A percentile compares a stretch with the other conserved stretches of the same genome.
These are phyloP conservation scores for Collybia sp. DNA, from an alignment of 768 basidiomycete genomes.

Conservation along the genomic window DNA sequence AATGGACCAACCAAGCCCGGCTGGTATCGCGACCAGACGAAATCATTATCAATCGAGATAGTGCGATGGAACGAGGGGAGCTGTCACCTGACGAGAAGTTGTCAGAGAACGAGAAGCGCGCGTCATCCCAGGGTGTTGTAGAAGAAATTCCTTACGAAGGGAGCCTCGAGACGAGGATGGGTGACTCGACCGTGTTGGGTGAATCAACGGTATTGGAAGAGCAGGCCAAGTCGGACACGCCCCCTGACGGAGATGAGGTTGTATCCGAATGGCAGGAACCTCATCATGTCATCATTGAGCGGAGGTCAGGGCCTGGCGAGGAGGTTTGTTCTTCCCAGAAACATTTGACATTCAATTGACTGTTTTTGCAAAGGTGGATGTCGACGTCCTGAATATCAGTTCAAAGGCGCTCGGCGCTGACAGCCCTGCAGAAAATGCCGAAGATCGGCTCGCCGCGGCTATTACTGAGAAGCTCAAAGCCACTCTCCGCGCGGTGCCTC, in stretches of 20 bases:
- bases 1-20: conserved; percentile 80
- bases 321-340: conserved; percentile 40
- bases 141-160: conserved; percentile 4
- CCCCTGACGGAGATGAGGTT: conserved; percentile 39
- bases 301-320: conserved; percentile 49
- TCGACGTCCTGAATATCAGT: conserved; percentile 51
- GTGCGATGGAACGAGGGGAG: conserved; percentile 39
- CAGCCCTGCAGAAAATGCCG: conserved; percentile 6
- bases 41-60: conserved; percentile 84
- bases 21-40: conserved; percentile 62
- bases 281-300: conserved; percentile 60
- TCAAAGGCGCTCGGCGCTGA: conserved; percentile 9
- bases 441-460: conserved; percentile 19
- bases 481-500: conserved; percentile 12
- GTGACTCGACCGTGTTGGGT: background rate
- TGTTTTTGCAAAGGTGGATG: conserved; percentile 45
- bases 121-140: conserved; percentile 8
- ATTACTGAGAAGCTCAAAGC: conserved; percentile 21
- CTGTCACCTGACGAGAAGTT: conserved; percentile 7
- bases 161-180: conserved; percentile 9
- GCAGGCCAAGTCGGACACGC: conserved; percentile 25
- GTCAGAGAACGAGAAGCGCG: conserved; percentile 4
- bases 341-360: background rate
- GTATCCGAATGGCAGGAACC: conserved; percentile 70
- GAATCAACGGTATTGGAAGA: background rate